phyloP scores from a whole-genome alignment of 73 alveolate species.

The Paraurostyla sp. region DNA sequence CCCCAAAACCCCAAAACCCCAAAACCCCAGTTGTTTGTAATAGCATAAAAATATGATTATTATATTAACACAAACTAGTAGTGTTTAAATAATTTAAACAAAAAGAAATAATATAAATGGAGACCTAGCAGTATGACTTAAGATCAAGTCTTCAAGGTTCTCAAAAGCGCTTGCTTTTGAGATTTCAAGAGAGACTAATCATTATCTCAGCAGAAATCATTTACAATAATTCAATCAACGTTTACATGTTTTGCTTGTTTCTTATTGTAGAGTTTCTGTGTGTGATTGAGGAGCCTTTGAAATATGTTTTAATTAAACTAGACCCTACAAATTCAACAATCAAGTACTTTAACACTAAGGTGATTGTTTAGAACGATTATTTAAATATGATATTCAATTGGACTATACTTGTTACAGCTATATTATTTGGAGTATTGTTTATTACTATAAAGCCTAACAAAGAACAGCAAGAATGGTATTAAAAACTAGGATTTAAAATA shows the following conservation, averaged over 20 bases:
- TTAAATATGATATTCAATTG: background rate
- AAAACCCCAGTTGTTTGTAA: too few relatives aligned
- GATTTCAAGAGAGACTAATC: background rate
- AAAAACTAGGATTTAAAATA: slow-evolving; percentile 13
- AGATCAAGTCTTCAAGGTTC: too few relatives aligned
- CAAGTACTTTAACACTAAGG: background rate
- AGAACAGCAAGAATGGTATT: background rate
- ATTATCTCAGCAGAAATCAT: slow-evolving; percentile 10
- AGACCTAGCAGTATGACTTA: too few relatives aligned
- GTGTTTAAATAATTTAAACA: too few relatives aligned
- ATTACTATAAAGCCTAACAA: background rate
- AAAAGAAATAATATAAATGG: too few relatives aligned
- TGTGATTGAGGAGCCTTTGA: background rate
- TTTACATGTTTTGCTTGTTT: background rate
- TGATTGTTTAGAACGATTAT: background rate
- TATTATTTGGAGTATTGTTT: background rate
- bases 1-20: too few relatives aligned
- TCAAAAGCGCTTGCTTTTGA: too few relatives aligned
- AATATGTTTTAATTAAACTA: background rate
- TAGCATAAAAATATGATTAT: too few relatives aligned
- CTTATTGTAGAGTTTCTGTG: background rate
- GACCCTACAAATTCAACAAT: background rate
- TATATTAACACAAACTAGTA: too few relatives aligned
- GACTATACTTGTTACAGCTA: background rate
- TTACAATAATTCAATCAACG: background rate